These are phyloP conservation scores for Dentipellis sp. DNA, from an alignment of 768 basidiomycete species.

Conservation along the genomic window DNA sequence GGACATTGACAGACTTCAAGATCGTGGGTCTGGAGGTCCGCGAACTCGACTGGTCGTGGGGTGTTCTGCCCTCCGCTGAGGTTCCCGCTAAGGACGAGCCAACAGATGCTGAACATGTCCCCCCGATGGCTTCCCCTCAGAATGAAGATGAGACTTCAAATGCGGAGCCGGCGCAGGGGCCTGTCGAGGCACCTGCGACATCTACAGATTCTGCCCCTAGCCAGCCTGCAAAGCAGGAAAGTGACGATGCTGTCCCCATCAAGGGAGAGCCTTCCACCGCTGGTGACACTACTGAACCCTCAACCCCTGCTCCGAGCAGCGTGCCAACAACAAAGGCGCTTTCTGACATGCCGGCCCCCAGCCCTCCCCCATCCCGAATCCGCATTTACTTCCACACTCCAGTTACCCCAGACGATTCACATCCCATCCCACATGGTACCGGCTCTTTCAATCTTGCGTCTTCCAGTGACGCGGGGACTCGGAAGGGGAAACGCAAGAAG, in stretches of 20 bases:
- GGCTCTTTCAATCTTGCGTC: conserved; percentile 31
- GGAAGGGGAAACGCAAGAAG: conserved; percentile 85
- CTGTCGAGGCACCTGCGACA: background rate
- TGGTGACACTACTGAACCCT: background rate
- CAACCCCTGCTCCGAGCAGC: too few species aligned
- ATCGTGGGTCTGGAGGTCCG: conserved; percentile 84
- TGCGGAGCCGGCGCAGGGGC: conserved; percentile 3
- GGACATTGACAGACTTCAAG: conserved; percentile 97
- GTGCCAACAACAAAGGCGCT: background rate
- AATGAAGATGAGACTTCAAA: conserved; percentile 5
- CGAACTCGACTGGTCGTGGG: conserved; percentile 85
- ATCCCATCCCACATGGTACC: conserved; percentile 58
- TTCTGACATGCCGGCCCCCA: conserved; percentile 17
- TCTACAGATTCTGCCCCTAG: background rate
- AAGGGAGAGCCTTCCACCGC: background rate
- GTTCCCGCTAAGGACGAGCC: conserved; percentile 16
- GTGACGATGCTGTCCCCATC: background rate
- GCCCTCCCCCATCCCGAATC: conserved; percentile 64
- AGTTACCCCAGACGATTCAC: conserved; percentile 72
- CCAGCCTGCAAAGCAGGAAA: too few species aligned
- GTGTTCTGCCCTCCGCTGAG: conserved; percentile 34
- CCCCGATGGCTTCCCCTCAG: conserved; percentile 21
- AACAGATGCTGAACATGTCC: conserved; percentile 23
- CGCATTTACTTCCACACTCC: conserved; percentile 92
- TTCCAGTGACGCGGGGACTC: conserved; percentile 38